Evolutionary conservation across 768 basidiomycete genomes (phyloP), one percentile per base, ranked within the genome.

Genomic region (Coprinopsis marcescibilis): DNA sequence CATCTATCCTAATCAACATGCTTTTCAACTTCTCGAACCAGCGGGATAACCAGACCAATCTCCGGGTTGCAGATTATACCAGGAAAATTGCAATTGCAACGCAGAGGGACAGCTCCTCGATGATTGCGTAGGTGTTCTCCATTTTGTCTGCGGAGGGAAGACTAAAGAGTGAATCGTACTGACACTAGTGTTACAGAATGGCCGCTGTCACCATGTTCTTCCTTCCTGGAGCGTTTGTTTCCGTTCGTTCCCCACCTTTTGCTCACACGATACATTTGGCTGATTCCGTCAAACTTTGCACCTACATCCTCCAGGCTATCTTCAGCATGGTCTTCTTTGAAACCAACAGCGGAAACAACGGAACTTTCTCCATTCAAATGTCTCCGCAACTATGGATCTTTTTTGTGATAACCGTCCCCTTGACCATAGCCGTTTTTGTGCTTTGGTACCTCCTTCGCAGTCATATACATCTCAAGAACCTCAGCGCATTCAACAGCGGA

Each of bases 311-410:
- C 15, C 34, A 58, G 57, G 55, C 54, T 1, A 33, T 60, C 12
- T 60, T 60, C 41, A 57, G 59, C 46, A 60, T 57, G 59, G 54
- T 58, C 1, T 60, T 60, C 45, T 60, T 58, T 40, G 46, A 53
- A 13, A 32, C 39, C 5, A 13, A 25, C 11, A 40, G 42, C 15
- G 49, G 52, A 17, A 12, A 33, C 44, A 40, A 42, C 11, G 47
- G 30, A 3, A 36, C 3, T 12, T 10, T 23, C n/a, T 8, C 15
- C 14, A 20, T 60, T 32, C 23, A 33, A 1, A 48, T 60, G 11
- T 30, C 50, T 7, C 32, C 41, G 15, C 51, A 52, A 25, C 51
- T 47, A 48, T 60, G 58, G 58, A 29, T 58, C 23, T 57, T 53
- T 44, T 50, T 50, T 17, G 53, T 39, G 3, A 36, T 57, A 12